phyloP scores from a whole-genome alignment of 2,329 filamentous ascomycete species.

The Apiospora pterosperma region DNA sequence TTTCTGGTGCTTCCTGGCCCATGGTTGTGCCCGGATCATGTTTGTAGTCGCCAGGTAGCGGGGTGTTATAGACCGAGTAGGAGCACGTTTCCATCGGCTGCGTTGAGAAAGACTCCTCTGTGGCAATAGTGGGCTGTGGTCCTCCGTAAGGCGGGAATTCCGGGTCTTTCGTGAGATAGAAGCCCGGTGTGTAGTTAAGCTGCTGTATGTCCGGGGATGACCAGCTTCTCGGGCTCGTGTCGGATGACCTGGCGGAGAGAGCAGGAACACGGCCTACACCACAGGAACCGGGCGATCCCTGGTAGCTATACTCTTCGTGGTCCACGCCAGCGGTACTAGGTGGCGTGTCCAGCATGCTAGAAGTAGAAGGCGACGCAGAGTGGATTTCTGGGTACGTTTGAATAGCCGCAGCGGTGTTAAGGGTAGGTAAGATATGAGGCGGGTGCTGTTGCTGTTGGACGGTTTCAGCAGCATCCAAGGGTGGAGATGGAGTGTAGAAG shows the following conservation, averaged over 20 bases:
- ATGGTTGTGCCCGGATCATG: slow-evolving; percentile 8
- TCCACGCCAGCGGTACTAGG: slow-evolving; percentile 31
- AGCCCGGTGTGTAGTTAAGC: slow-evolving; percentile 11
- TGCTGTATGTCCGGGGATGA: slow-evolving; percentile 15
- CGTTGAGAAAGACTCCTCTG: not conserved
- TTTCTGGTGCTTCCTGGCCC: slow-evolving; percentile 9
- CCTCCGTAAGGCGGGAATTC: slow-evolving; percentile 12
- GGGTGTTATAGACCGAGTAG: slow-evolving; percentile 3
- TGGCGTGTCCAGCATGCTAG: slow-evolving; percentile 32
- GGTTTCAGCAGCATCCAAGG: slow-evolving; percentile 14
- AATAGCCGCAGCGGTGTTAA: slow-evolving; percentile 11
- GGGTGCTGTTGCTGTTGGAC: slow-evolving; percentile 13
- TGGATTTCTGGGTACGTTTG: slow-evolving; percentile 15
- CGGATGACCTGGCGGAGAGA: slow-evolving; percentile 10
- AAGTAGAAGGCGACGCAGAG: slow-evolving; percentile 20
- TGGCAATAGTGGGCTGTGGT: not conserved
- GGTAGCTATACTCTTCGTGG: slow-evolving; percentile 33
- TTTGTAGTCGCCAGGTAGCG: not conserved
- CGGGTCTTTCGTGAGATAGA: slow-evolving; percentile 9
- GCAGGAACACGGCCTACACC: slow-evolving; percentile 8
- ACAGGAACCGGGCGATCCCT: slow-evolving; percentile 25
- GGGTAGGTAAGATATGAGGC: not conserved
- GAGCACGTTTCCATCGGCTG: slow-evolving; percentile 6
- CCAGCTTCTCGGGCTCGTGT: slow-evolving; percentile 29
- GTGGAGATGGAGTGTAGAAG: slow-evolving; percentile 16